These are phyloP conservation scores for Pilaira anomala DNA, from an alignment of 192 early-diverging fungal species.

Conservation along the genomic window DNA sequence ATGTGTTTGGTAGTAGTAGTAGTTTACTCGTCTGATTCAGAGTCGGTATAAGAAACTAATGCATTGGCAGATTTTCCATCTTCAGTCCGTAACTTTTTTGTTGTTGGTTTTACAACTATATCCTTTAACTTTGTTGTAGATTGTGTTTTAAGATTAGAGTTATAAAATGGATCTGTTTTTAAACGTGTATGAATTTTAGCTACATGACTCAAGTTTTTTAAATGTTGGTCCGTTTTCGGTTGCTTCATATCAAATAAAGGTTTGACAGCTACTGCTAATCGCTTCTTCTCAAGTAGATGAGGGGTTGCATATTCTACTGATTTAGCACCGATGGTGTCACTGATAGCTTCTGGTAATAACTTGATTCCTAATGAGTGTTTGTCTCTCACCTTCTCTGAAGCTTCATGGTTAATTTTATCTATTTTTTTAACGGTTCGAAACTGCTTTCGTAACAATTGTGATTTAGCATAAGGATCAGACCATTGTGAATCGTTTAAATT, in stretches of 20 bases:
- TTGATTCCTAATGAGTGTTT: slow-evolving; percentile 59
- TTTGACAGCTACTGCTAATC: neutral
- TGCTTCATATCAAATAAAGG: neutral
- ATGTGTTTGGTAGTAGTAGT: too few species aligned
- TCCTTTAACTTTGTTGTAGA: slow-evolving; percentile 5
- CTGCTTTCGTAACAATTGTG: slow-evolving; percentile 64
- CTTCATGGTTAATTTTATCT: slow-evolving; percentile 44
- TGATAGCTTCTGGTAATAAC: slow-evolving; percentile 48
- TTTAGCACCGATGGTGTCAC: slow-evolving; percentile 53
- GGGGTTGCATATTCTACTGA: slow-evolving; percentile 39
- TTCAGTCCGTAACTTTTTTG: neutral
- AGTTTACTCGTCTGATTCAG: slow-evolving; percentile 8
- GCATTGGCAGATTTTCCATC: neutral
- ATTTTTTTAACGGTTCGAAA: slow-evolving; percentile 70
- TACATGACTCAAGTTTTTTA: slow-evolving; percentile 15
- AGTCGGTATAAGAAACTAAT: slow-evolving; percentile 9
- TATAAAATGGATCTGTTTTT: slow-evolving; percentile 45
- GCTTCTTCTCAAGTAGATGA: slow-evolving; percentile 1
- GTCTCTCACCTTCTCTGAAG: slow-evolving; percentile 48
- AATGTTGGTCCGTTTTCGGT: neutral
- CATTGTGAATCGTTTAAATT: slow-evolving; percentile 67
- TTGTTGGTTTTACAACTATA: neutral
- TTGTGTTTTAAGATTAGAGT: neutral
- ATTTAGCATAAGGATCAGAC: slow-evolving; percentile 75
- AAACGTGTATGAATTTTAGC: slow-evolving; percentile 32